A percentile compares a stretch with the other conserved stretches of the same genome.
phyloP scores from a whole-genome alignment of 2,329 filamentous ascomycete genomes.

The Pseudonectria buxi region DNA sequence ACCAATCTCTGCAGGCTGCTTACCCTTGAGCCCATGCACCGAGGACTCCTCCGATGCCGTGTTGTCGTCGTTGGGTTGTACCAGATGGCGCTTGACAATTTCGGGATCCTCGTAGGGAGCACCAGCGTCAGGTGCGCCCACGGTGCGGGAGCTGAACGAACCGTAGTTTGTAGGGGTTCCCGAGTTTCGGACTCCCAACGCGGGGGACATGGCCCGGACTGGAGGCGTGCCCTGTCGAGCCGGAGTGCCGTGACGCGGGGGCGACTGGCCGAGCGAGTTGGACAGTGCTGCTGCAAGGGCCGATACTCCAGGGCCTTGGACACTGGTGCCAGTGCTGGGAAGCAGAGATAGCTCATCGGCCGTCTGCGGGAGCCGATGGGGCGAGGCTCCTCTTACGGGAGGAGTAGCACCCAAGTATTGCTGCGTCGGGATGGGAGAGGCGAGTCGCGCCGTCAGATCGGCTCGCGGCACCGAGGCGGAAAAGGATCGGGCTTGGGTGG shows the following conservation, averaged over 20 bases:
- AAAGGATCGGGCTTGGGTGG: slow-evolving; percentile 38
- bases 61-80: slow-evolving; percentile 54
- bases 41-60: slow-evolving; percentile 42
- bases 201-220: slow-evolving; percentile 31
- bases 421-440: slow-evolving; percentile 45
- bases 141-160: slow-evolving; percentile 69
- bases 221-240: slow-evolving; percentile 52
- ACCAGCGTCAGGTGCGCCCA: slow-evolving; percentile 36
- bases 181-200: slow-evolving; percentile 32
- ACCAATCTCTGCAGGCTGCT: slow-evolving; percentile 39
- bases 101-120: slow-evolving; percentile 80
- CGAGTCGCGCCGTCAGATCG: slow-evolving; percentile 54
- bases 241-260: slow-evolving; percentile 62
- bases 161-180: slow-evolving; percentile 70
- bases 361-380: slow-evolving; percentile 19
- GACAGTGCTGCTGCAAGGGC: slow-evolving; percentile 84
- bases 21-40: slow-evolving; percentile 44
- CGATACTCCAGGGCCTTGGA: slow-evolving; percentile 74
- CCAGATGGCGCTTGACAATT: slow-evolving; percentile 82
- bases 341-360: slow-evolving; percentile 53
- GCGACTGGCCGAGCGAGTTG: slow-evolving; percentile 62
- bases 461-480: slow-evolving; percentile 50
- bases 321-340: slow-evolving; percentile 54
- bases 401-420: slow-evolving; percentile 25
- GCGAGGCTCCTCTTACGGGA: slow-evolving; percentile 30